Conservation (phyloP, 1,284 basidiomycete species). For the Naganishia sp. region DNA sequence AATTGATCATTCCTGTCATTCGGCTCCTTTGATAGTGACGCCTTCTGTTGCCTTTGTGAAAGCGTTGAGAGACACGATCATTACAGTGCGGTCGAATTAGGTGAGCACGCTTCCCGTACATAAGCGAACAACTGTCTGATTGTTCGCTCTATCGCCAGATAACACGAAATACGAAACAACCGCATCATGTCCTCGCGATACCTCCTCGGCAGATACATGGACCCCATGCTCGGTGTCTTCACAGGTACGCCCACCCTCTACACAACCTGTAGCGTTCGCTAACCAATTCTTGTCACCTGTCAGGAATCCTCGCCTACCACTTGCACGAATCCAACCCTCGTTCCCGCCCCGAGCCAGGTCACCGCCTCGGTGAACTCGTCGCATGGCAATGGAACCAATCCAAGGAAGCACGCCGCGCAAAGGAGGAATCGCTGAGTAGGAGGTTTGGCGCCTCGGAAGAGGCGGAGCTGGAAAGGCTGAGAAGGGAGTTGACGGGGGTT, state of each 20-base stretch:
- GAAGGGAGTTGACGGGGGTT: conserved; percentile 43
- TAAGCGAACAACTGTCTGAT: too few species aligned
- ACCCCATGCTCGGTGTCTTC: conserved; percentile 75
- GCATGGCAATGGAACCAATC: conserved; percentile 66
- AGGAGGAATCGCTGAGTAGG: conserved; percentile 30
- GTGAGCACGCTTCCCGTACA: too few species aligned
- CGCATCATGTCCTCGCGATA: conserved; percentile 39
- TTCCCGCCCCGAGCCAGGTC: conserved; percentile 66
- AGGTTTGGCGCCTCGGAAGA: conserved; percentile 32
- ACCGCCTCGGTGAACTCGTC: conserved; percentile 65
- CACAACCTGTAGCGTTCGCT: neutral
- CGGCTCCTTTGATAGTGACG: too few species aligned
- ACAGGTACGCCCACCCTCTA: conserved; percentile 53
- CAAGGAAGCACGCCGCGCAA: conserved; percentile 37
- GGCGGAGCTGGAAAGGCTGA: conserved; percentile 47
- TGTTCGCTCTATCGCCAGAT: too few species aligned
- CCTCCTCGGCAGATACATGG: conserved; percentile 57
- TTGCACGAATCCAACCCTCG: conserved; percentile 82
- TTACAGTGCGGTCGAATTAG: too few species aligned
- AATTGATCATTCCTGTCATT: too few species aligned
- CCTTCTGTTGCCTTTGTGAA: too few species aligned
- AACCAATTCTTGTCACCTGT: neutral
- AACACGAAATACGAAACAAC: too few species aligned
- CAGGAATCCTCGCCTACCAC: conserved; percentile 74
- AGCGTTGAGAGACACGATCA: too few species aligned